Evolutionary conservation across 2,329 filamentous ascomycete species (phyloP).

Genomic region (Amylocarpus encephaloides): DNA sequence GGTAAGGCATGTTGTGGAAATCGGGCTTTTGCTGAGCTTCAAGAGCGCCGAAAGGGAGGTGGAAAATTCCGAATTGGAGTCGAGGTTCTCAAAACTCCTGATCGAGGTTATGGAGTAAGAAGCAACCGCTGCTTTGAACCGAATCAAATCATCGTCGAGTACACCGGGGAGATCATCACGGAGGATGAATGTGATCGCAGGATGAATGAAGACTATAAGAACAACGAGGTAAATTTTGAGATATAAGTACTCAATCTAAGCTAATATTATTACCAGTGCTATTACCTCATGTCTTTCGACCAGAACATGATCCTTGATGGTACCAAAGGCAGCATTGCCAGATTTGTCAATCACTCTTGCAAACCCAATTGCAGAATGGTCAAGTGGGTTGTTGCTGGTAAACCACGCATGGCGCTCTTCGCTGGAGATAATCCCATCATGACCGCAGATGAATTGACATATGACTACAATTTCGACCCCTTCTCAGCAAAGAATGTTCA

Average conservation of each 20-base stretch:
- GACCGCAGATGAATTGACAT: conserved; percentile 93
- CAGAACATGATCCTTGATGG: conserved; percentile 99
- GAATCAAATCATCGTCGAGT: conserved; percentile 96
- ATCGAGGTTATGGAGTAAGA: conserved; percentile 86
- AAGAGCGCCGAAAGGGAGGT: conserved; percentile 66
- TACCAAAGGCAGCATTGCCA: conserved; percentile 88
- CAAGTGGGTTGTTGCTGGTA: conserved; percentile 91
- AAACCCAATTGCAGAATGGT: conserved; percentile 96
- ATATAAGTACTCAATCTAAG: conserved; percentile 10
- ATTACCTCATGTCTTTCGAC: conserved; percentile 98
- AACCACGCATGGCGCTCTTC: conserved; percentile 94
- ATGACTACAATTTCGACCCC: conserved; percentile 75
- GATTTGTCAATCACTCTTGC: conserved; percentile 97
- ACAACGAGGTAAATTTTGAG: conserved; percentile 68
- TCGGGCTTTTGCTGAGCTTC: conserved; percentile 77
- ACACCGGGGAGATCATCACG: conserved; percentile 95
- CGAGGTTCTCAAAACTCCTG: conserved; percentile 84
- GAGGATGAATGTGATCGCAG: conserved; percentile 87
- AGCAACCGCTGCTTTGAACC: conserved; percentile 82
- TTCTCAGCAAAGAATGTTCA: conserved; percentile 65
- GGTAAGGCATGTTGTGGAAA: conserved; percentile 73
- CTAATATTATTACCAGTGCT: conserved; percentile 55
- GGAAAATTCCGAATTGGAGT: conserved; percentile 89
- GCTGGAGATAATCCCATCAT: conserved; percentile 83
- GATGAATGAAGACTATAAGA: conserved; percentile 89